Conservation (phyloP, 2,329 filamentous ascomycete genomes). For the Fusarium albosuccineum region DNA sequence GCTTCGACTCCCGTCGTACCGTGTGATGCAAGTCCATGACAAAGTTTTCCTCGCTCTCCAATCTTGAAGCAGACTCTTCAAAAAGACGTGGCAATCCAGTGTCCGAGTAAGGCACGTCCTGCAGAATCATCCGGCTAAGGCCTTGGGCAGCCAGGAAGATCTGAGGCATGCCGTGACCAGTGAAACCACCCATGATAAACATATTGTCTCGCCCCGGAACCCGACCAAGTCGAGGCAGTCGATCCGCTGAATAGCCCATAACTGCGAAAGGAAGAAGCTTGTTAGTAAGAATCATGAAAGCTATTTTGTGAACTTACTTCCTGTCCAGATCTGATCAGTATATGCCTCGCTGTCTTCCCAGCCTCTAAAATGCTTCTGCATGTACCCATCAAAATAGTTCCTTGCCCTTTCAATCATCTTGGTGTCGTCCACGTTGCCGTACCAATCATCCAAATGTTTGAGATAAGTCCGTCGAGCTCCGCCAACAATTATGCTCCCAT, state of each 20-base stretch:
- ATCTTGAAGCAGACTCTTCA: background rate
- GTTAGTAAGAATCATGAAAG: too few relatives aligned
- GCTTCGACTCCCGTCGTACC: background rate
- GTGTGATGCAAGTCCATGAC: background rate
- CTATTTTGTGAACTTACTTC: constrained; percentile 29
- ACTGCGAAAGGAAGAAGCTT: too few relatives aligned
- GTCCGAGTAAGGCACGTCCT: background rate
- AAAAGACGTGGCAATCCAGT: background rate
- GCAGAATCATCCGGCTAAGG: background rate
- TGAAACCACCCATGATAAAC: too few relatives aligned
- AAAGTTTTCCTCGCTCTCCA: background rate
- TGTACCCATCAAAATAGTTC: constrained; percentile 61
- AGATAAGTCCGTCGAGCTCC: constrained; percentile 51
- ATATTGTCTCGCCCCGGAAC: too few relatives aligned
- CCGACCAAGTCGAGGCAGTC: too few relatives aligned
- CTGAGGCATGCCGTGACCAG: too few relatives aligned
- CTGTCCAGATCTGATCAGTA: constrained; percentile 48
- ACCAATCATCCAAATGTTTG: constrained; percentile 55
- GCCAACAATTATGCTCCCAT: constrained; percentile 54
- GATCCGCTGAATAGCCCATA: too few relatives aligned
- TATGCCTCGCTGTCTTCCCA: constrained; percentile 60
- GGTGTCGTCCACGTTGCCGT: constrained; percentile 59
- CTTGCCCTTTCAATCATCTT: constrained; percentile 56
- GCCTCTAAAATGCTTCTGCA: constrained; percentile 61
- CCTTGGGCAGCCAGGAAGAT: background rate